Percentiles rank a stretch among this genome's conserved stretches.
Conservation (phyloP, 2,329 filamentous ascomycete genomes). For the Ciborinia camelliae region DNA sequence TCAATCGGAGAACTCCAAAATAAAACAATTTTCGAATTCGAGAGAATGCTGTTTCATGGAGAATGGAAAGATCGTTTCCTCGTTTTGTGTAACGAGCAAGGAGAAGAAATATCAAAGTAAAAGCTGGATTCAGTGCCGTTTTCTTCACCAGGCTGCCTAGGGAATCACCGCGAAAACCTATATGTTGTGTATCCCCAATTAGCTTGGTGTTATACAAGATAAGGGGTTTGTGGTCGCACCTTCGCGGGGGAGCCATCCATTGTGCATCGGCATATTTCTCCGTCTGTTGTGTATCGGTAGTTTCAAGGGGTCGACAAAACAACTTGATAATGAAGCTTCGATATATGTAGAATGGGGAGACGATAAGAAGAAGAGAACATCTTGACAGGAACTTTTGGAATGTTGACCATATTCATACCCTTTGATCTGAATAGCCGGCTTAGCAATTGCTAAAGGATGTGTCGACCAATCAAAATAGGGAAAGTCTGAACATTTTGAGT, state of each 20-base stretch:
- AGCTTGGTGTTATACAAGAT: not conserved
- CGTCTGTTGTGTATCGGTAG: conserved; percentile 10
- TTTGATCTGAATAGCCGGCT: not conserved
- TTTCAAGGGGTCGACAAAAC: not conserved
- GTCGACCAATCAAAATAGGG: not conserved
- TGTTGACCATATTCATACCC: not conserved
- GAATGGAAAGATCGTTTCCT: conserved; percentile 52
- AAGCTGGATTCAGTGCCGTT: conserved; percentile 61
- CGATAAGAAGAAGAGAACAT: not conserved
- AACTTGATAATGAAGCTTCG: not conserved
- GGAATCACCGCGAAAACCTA: conserved; percentile 57
- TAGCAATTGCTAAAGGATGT: not conserved
- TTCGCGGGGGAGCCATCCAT: conserved; percentile 53
- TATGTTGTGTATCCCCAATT: not conserved
- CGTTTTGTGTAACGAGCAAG: conserved; percentile 60
- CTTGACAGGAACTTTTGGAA: not conserved
- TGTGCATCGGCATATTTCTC: conserved; percentile 46
- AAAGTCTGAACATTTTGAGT: not conserved
- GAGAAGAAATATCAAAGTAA: conserved; percentile 62
- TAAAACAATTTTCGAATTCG: conserved; percentile 52
- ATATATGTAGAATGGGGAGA: not conserved
- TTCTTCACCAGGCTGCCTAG: conserved; percentile 54
- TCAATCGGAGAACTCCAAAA: conserved; percentile 48
- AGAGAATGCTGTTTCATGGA: conserved; percentile 50
- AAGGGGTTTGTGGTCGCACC: conserved; percentile 35